Percentiles rank a stretch among this genome's conserved stretches.
Evolutionary conservation across 2,329 filamentous ascomycete species (phyloP).

Genomic region (Coleophoma eucalyptorum): DNA sequence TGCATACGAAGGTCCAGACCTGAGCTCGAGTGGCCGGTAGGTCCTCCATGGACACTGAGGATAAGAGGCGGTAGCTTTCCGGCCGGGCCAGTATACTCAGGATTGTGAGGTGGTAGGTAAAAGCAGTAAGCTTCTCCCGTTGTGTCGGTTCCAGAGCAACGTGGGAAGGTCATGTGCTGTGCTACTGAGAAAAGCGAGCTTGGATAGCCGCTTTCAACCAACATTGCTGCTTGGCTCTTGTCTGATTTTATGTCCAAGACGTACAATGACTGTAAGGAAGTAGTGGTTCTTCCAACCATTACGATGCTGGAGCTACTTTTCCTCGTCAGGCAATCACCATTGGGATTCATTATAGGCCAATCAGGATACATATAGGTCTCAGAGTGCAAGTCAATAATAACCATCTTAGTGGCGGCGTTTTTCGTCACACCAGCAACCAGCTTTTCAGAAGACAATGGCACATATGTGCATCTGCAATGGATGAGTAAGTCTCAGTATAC

Average conservation of each 20-base stretch:
- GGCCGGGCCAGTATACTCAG: not conserved
- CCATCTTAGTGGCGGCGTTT: not conserved
- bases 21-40: not conserved
- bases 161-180: not conserved
- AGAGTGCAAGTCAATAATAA: not conserved
- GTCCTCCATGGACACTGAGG: not conserved
- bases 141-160: conserved; percentile 26
- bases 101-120: not conserved
- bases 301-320: not conserved
- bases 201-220: not conserved
- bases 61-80: not conserved
- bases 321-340: not conserved
- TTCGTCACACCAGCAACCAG: not conserved
- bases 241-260: not conserved
- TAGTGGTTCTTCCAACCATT: not conserved
- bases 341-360: not conserved
- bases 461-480: not conserved
- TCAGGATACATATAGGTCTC: not conserved
- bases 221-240: not conserved
- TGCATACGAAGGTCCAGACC: not conserved
- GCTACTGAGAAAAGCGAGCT: not conserved
- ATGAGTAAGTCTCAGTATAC: no score
- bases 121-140: not conserved
- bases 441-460: not conserved
- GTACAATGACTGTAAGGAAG: not conserved